Conservation (phyloP, 352 stramenopile species). For the Phytophthora parvispora region DNA sequence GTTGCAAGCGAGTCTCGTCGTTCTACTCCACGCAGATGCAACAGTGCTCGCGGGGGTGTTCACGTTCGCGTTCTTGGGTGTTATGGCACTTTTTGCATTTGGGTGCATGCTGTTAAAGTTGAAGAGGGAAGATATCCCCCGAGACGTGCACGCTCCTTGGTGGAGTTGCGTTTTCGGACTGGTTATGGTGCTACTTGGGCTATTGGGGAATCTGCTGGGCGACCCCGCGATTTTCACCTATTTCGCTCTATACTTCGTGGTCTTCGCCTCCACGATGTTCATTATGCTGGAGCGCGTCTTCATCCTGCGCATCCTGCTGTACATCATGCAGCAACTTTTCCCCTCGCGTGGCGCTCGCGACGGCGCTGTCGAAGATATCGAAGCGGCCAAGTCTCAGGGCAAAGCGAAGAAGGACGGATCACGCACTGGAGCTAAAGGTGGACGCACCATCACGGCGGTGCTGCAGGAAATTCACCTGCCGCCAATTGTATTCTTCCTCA, state of each 20-base stretch:
- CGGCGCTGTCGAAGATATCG: constrained; percentile 34
- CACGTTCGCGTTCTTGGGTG: constrained; percentile 91
- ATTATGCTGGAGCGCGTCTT: constrained; percentile 86
- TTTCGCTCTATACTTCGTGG: constrained; percentile 84
- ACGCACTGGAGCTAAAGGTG: constrained; percentile 71
- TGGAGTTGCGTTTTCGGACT: constrained; percentile 83
- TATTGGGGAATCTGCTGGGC: constrained; percentile 75
- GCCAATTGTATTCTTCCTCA: constrained; percentile 95
- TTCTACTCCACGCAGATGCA: constrained; percentile 85
- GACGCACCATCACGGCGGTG: constrained; percentile 70
- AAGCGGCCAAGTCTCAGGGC: constrained; percentile 24
- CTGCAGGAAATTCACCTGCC: constrained; percentile 78
- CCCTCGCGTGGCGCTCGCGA: constrained; percentile 47
- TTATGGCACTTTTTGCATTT: constrained; percentile 94
- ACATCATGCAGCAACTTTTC: constrained; percentile 69
- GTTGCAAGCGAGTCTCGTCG: constrained; percentile 75
- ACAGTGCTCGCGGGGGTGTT: constrained; percentile 92
- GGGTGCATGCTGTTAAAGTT: constrained; percentile 94
- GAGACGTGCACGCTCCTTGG: constrained; percentile 89
- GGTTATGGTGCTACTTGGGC: constrained; percentile 72
- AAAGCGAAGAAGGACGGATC: constrained; percentile 22
- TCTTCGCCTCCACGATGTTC: constrained; percentile 78
- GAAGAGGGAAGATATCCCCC: constrained; percentile 92
- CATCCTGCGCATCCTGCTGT: constrained; percentile 78
- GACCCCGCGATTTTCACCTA: constrained; percentile 86